A percentile compares a stretch with the other conserved stretches of the same genome.
Conservation (phyloP, 306 rosid genomes). For the Corylus heterophylla region DNA sequence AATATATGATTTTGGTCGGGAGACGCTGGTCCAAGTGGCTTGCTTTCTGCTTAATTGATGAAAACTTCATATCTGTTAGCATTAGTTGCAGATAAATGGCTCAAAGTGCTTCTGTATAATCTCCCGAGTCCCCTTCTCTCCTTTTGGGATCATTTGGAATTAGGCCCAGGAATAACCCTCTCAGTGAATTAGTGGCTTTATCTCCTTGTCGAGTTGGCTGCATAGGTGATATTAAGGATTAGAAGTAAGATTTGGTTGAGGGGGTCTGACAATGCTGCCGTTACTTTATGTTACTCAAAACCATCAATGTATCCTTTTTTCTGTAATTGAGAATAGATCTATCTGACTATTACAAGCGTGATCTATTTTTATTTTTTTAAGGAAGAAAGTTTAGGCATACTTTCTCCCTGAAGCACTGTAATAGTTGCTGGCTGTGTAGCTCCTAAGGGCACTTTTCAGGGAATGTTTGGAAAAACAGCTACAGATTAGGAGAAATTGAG, state of each 20-base stretch:
- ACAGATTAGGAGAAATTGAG: background rate
- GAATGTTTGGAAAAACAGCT: background rate
- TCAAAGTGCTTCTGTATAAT: background rate
- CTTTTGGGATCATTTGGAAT: background rate
- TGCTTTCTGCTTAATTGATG: background rate
- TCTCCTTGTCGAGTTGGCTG: background rate
- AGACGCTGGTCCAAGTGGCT: background rate
- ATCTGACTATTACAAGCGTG: background rate
- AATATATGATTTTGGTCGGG: background rate
- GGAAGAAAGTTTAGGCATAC: background rate
- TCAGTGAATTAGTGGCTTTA: background rate
- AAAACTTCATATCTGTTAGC: background rate
- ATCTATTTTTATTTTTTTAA: background rate
- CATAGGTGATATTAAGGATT: background rate
- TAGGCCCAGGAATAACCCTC: background rate
- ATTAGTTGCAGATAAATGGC: background rate
- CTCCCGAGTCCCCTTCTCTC: background rate
- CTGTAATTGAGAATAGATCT: background rate
- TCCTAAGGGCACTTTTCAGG: background rate
- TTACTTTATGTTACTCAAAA: background rate
- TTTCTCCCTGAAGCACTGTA: background rate
- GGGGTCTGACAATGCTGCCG: background rate
- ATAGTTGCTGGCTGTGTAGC: background rate
- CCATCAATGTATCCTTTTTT: background rate
- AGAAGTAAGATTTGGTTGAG: slow-evolving; percentile 1